Conservation (phyloP, 768 basidiomycete genomes). For the Boletus subparvulus region DNA sequence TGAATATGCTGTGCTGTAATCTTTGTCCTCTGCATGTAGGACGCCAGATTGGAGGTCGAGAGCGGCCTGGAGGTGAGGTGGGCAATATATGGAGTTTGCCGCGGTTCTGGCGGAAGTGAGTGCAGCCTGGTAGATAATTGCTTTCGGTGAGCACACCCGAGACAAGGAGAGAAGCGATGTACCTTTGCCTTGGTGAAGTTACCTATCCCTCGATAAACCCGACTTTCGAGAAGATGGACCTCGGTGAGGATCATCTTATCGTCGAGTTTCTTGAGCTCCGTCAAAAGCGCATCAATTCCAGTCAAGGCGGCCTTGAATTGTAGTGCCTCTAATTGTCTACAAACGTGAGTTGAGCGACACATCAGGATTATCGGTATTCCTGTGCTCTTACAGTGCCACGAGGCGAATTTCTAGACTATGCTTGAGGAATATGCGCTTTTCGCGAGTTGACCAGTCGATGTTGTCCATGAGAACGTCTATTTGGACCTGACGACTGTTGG, state of each 20-base stretch:
- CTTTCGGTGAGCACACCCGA: neutral
- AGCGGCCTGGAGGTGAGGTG: slow-evolving; percentile 60
- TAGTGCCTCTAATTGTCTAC: slow-evolving; percentile 69
- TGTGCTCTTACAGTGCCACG: slow-evolving; percentile 58
- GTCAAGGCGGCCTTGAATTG: slow-evolving; percentile 77
- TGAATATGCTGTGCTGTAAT: slow-evolving; percentile 94
- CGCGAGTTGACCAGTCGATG: slow-evolving; percentile 86
- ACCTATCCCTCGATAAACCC: slow-evolving; percentile 85
- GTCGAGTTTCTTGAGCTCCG: slow-evolving; percentile 89
- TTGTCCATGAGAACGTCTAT: slow-evolving; percentile 87
- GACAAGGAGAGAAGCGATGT: slow-evolving; percentile 8
- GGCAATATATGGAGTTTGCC: slow-evolving; percentile 94
- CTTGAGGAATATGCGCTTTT: slow-evolving; percentile 94
- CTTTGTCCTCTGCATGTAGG: slow-evolving; percentile 95
- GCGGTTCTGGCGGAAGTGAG: slow-evolving; percentile 90
- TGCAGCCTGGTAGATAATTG: slow-evolving; percentile 54
- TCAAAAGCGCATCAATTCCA: slow-evolving; percentile 83
- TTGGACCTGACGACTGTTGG: slow-evolving; percentile 70
- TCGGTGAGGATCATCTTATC: slow-evolving; percentile 98
- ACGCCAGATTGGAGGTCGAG: slow-evolving; percentile 74
- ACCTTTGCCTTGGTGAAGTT: slow-evolving; percentile 93
- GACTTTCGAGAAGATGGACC: slow-evolving; percentile 90
- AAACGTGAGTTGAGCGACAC: slow-evolving; percentile 6
- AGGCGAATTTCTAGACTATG: slow-evolving; percentile 91
- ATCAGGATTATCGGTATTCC: neutral